phyloP scores from a whole-genome alignment of 495 filamentous ascomycete genomes.

The Lepidopterella palustris region DNA sequence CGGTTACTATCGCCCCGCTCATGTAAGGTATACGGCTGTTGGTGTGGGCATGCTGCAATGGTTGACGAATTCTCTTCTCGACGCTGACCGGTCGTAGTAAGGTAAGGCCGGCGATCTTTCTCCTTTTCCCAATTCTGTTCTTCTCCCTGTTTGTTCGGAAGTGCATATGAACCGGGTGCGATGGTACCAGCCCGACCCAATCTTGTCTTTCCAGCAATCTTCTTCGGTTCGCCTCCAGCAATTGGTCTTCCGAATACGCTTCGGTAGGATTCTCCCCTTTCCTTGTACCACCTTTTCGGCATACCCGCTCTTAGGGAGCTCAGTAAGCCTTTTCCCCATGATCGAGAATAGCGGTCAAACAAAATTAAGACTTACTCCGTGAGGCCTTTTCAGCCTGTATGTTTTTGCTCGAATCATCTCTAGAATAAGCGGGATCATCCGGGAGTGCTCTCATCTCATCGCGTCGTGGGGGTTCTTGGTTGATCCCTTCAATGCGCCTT shows the following conservation, averaged over 20 bases:
- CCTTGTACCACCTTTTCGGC: not conserved
- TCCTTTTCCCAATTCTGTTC: conserved; percentile 33
- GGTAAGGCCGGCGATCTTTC: conserved; percentile 21
- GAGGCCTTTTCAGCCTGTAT: not conserved
- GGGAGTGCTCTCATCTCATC: not conserved
- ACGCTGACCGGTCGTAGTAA: not conserved
- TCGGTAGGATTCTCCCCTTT: conserved; percentile 6
- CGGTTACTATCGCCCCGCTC: conserved; percentile 19
- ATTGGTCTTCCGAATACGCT: not conserved
- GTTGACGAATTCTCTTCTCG: not conserved
- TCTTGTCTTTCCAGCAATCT: conserved; percentile 31
- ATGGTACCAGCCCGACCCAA: conserved; percentile 31
- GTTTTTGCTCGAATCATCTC: not conserved
- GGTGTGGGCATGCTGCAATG: conserved; percentile 7
- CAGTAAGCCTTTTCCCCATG: not conserved
- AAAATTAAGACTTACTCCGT: not conserved
- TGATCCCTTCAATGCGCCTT: not conserved
- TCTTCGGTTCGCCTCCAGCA: conserved; percentile 25
- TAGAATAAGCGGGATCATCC: not conserved
- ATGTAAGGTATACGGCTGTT: conserved; percentile 7
- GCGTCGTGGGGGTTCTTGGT: not conserved
- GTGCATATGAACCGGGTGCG: conserved; percentile 26
- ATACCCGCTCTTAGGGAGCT: not conserved
- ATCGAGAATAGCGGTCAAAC: not conserved
- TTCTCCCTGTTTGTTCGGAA: conserved; percentile 24